Base-by-base conservation (phyloP, 441 rosid genomes). In the Aquilaria agallochum region DNA sequence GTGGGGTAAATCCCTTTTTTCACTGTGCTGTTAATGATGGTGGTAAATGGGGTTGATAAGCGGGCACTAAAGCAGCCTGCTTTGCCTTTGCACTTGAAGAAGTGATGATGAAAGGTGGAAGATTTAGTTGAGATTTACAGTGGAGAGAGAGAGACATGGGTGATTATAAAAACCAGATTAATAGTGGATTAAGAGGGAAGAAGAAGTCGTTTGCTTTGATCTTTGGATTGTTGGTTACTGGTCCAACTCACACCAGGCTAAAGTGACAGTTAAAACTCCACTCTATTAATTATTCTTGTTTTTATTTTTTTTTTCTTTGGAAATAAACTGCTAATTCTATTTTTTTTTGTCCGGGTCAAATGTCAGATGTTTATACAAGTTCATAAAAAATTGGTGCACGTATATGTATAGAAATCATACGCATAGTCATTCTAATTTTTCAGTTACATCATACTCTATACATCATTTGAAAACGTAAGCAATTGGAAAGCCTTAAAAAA, bases 11-110 rank as follows among this genome's bases (percentile, higher is more conserved):
- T 40, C 65, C 69, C 65, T 54, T 63, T 64, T 61, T 63, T 53
- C 14, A 65, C 56, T 46, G 50, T 59, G 69, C 42, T 49, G 55
- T 51, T 73, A 78, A 83, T 83, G 80, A 81, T 72, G 70, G 69
- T 57, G 67, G 72, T 56, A 47, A 62, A 61, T 75, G 76, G 79
- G 60, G 44, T 50, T 55, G 62, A 36, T 36, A 50, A 56, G 49
- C 60, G 5, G 32, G 56, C 58, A 58, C 46, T 69, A 53, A 62
- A 65, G 63, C 70, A 66, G 33, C 42, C 72, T 56, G 64, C 76
- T 59, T 64, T 20, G 72, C 64, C 27, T 68, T 56, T 31, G 53
- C 1, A 36, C 5, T 8, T 36, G 42, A 5, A 36, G 3, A 62
- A 30, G 51, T 58, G 63, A 64, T 65, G 54, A 60, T 60, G 55